Evolutionary conservation across 257 asterid species (phyloP).

Genomic region (Plectranthus barbatus): DNA sequence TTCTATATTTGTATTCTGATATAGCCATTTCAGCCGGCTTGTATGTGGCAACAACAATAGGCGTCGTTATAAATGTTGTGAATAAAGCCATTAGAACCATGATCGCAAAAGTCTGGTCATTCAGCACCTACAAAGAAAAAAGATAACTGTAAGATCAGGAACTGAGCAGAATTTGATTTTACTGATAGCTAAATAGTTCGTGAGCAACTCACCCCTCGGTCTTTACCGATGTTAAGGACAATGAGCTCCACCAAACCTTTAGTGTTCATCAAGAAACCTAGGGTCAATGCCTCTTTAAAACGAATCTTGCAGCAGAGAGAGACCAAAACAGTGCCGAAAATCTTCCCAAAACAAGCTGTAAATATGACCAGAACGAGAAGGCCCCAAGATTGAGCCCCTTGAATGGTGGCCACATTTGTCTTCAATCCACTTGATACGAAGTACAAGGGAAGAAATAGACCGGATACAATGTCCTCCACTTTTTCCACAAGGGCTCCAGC

Average conservation of each 20-base stretch:
- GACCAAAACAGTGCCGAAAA: conserved; percentile 41
- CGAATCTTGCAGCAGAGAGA: conserved; percentile 44
- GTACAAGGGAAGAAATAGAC: no score
- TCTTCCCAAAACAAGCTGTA: not conserved
- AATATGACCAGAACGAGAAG: not conserved
- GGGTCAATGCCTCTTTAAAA: conserved; percentile 47
- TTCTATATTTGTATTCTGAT: conserved; percentile 26
- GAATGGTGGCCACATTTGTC: no score
- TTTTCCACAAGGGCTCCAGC: no score
- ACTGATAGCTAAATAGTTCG: not conserved
- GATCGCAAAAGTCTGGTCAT: conserved; percentile 46
- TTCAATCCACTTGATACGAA: no score
- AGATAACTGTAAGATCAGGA: not conserved
- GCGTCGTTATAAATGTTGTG: conserved; percentile 50
- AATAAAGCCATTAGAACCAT: conserved; percentile 44
- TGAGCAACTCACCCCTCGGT: conserved; percentile 41
- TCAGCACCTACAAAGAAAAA: conserved; percentile 26
- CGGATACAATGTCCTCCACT: no score
- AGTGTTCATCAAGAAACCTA: conserved; percentile 71
- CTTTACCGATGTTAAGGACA: conserved; percentile 75
- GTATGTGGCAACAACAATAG: conserved; percentile 26
- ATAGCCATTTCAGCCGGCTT: conserved; percentile 34
- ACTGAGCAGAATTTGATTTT: not conserved
- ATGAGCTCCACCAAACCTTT: conserved; percentile 66
- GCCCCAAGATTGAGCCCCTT: no score